phyloP scores from a whole-genome alignment of 441 rosid species.

The Dalechampia spathulata region DNA sequence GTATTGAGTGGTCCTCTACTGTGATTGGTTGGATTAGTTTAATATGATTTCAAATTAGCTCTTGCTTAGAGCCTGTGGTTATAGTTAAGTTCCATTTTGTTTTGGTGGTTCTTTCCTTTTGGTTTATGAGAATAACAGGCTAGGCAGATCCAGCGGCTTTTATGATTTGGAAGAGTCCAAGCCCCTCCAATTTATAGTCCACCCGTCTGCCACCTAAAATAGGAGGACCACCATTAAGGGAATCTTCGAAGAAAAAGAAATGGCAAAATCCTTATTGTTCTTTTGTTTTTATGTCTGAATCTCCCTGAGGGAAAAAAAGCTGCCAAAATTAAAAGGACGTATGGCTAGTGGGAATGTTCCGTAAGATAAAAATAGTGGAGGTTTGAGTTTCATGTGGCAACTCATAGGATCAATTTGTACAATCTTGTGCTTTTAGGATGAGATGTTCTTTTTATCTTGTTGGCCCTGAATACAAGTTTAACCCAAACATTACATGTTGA shows the following conservation, averaged over 20 bases:
- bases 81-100: not conserved
- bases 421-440: constrained; percentile 6
- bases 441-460: constrained; percentile 10
- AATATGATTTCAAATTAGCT: not conserved
- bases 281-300: constrained; percentile 7
- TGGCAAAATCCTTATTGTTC: not conserved
- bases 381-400: constrained; percentile 1
- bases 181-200: not conserved
- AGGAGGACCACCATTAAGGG: constrained; percentile 22
- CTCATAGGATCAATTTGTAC: constrained; percentile 2
- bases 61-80: not conserved
- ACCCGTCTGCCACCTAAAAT: constrained; percentile 7
- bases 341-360: constrained; percentile 18
- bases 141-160: not conserved
- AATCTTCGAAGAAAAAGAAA: constrained; percentile 4
- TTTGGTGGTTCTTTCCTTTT: not conserved
- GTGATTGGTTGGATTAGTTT: not conserved
- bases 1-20: not conserved
- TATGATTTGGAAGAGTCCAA: constrained; percentile 13
- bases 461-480: not conserved
- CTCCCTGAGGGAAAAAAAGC: not conserved
- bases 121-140: not conserved
- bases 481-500: too few relatives aligned
- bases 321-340: not conserved
- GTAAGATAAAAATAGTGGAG: constrained; percentile 25